Conservation (phyloP, 2,329 filamentous ascomycete species). For the Neurospora sp. region DNA sequence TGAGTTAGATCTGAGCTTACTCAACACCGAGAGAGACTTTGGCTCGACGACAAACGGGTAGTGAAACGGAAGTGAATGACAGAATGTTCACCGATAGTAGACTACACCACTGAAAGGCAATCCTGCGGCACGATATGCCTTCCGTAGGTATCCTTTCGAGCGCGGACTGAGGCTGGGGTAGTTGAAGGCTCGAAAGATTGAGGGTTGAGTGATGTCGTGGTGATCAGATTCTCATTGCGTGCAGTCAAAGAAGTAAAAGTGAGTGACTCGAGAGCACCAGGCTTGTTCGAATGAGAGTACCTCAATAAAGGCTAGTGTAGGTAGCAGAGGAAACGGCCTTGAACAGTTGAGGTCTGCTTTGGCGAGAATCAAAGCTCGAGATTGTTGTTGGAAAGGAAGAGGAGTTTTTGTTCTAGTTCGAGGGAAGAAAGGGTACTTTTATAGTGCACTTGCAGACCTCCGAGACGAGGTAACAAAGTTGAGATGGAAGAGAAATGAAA, state of each 20-base stretch:
- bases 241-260: not conserved
- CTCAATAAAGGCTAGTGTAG: not conserved
- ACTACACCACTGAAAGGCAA: not conserved
- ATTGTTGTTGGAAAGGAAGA: not conserved
- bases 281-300: not conserved
- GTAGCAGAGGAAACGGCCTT: not conserved
- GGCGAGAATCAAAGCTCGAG: not conserved
- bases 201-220: not conserved
- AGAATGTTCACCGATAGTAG: not conserved
- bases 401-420: not conserved
- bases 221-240: not conserved
- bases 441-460: not conserved
- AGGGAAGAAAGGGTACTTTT: not conserved
- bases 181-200: not conserved
- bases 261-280: not conserved
- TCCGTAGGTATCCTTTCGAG: not conserved
- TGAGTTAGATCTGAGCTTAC: not conserved
- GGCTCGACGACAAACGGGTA: not conserved
- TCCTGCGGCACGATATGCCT: not conserved
- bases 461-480: not conserved
- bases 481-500: not conserved
- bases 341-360: not conserved
- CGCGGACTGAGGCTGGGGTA: not conserved
- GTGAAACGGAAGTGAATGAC: not conserved
- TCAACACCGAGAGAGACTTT: too few relatives aligned